Conservation (phyloP, 2,329 filamentous ascomycete genomes). For the Venturia carpophila region DNA sequence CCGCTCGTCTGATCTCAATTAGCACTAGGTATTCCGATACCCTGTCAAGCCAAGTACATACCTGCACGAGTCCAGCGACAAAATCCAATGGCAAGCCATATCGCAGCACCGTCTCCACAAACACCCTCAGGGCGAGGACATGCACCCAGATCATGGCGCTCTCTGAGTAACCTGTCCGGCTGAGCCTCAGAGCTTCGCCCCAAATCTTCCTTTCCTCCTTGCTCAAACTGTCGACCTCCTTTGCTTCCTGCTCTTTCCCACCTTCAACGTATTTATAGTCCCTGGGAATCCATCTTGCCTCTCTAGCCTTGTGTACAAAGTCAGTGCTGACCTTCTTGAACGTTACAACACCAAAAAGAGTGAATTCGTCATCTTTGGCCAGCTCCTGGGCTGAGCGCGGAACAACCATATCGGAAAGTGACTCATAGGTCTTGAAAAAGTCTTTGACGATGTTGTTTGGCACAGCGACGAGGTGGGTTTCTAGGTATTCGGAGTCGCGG, state of each 20-base stretch:
- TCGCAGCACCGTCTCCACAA: slow-evolving; percentile 94
- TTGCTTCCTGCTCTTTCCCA: slow-evolving; percentile 79
- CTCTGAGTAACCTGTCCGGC: slow-evolving; percentile 90
- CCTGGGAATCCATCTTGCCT: slow-evolving; percentile 88
- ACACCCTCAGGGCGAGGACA: slow-evolving; percentile 81
- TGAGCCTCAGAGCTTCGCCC: slow-evolving; percentile 81
- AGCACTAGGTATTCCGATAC: neutral
- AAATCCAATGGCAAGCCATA: slow-evolving; percentile 91
- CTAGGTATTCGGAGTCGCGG: slow-evolving; percentile 89
- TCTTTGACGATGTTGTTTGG: slow-evolving; percentile 75
- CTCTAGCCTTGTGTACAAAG: slow-evolving; percentile 85
- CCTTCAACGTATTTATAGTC: slow-evolving; percentile 92
- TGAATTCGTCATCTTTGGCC: slow-evolving; percentile 81
- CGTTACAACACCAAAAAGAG: slow-evolving; percentile 76
- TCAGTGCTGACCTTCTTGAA: slow-evolving; percentile 88
- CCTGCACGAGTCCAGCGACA: slow-evolving; percentile 75
- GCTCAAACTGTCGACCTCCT: slow-evolving; percentile 72
- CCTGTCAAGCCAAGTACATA: slow-evolving; percentile 38
- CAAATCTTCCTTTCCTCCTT: slow-evolving; percentile 86
- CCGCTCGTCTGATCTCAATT: slow-evolving; percentile 58
- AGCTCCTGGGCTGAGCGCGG: slow-evolving; percentile 77
- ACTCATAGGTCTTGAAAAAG: slow-evolving; percentile 84
- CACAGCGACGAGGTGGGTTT: slow-evolving; percentile 89
- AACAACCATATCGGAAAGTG: slow-evolving; percentile 81
- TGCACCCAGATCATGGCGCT: slow-evolving; percentile 95